Evolutionary conservation across 176 grass and related monocot genomes (phyloP), one percentile per base, ranked within the genome.

Genomic region (Tillandsia leiboldiana): DNA sequence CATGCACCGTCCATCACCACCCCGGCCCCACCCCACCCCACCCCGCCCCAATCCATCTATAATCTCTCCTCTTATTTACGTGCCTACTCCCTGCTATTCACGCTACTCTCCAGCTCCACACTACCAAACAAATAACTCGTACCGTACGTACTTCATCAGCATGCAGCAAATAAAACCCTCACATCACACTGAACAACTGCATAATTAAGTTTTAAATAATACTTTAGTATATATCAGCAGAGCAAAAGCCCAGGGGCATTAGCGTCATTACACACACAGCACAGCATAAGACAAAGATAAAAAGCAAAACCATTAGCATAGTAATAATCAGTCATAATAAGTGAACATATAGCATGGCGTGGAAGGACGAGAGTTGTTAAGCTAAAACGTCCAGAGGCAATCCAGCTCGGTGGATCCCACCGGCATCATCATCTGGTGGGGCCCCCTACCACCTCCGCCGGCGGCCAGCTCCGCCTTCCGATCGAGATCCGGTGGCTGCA

Each of bases 331-430:
- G 33, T 56, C 4, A n/a, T 56, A 4, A n/a, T 56, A 13, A 3
- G 8, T 12, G 11, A 22, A 17, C 54, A 59, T 9, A 8, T 17
- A 14, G 54, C 8, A 59, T 1, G 13, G 1, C 11, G 5, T 17
- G 14, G 14, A 57, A 57, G 53, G 12, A 17, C 2, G 53, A 56
- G 53, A 3, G 2, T 42, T 0, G 64, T 27, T 42, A 17, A 11
- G 1, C 24, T 67, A 67, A 15, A 67, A 67, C 14, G 29, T 67
- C 65, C 65, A 67, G 13, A 48, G 27, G 14, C 42, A 67, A 17
- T 67, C 65, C 15, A 67, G 33, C 65, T 67, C 65, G 27, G 65
- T 49, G 7, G 65, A 47, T 1, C 65, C 65, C 65, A 67, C 33
- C 42, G 20, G 33, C 33, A 42, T 42, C 33, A 42, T 10, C 58